Base-by-base conservation (phyloP, 176 grass and related monocot species). In the Bolboschoenus planiculmis region DNA sequence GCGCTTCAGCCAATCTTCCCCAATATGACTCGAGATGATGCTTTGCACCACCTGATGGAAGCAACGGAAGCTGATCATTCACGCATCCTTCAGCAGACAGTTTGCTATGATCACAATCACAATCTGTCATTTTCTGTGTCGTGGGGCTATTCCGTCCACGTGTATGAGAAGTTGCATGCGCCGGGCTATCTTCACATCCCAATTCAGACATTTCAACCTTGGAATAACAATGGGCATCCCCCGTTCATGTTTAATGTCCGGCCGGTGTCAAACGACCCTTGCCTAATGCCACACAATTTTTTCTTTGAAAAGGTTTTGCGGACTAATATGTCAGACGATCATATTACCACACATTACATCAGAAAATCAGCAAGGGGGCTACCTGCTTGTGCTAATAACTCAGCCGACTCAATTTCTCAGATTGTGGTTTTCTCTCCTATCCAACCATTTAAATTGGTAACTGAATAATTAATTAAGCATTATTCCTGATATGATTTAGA, bases 231-330 rank as follows among this genome's bases (percentile, higher is more conserved):
- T 20, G 4, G 30, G 34, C 40, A 81, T 23, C 78, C n/a, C 16
- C 78, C 78, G 3, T 62, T 81, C 33, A 62, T 81, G 78, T 81
- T 81, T 63, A 81, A 81, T 6, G 30, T 81, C 15, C 50, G 78
- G 14, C 31, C 11, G 1, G 30, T 27, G 6, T 40, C 78, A 36
- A 9, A 81, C 0, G 78, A 58, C 0, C 48, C 78, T 4, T 81
- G 78, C 44, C 11, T 24, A 20, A 26, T 4, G 4, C 78, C 30
- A 9, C 78, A 81, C 15, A 1, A 43, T 33, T 81, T 81, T 7
- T 63, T 63, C 78, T 63, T 81, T 44, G 18, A 37, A 14, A 15
- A 44, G 0, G 26, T 62, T 29, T 10, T 63, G 13, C 78, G 53
- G 1, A 18, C 16, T 42, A 1, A 81, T 62, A 4, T 1, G 8